Evolutionary conservation across 192 early-diverging fungal genomes (phyloP).

Genomic region (Dispira parvispora): DNA sequence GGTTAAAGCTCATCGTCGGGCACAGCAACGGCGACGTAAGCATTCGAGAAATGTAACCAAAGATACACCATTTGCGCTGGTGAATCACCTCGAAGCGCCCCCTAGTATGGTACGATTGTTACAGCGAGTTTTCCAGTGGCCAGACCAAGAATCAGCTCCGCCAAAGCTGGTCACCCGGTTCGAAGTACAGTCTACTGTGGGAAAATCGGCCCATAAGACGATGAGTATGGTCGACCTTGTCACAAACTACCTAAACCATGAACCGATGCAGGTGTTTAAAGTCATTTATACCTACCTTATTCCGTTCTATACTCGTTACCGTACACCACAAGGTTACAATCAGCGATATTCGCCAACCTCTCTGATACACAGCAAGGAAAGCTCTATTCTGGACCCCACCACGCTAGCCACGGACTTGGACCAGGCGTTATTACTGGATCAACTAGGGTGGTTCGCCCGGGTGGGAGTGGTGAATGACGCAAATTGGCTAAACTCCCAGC

Average conservation of each 20-base stretch:
- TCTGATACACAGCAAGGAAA: neutral
- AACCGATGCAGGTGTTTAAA: neutral
- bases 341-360: too few relatives aligned
- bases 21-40: too few relatives aligned
- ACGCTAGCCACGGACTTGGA: neutral
- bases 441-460: neutral
- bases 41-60: too few relatives aligned
- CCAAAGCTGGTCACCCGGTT: neutral
- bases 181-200: neutral
- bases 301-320: neutral
- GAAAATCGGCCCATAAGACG: neutral
- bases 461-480: neutral
- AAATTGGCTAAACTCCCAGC: neutral
- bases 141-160: neutral
- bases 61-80: neutral
- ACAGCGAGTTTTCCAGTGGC: constrained; percentile 2
- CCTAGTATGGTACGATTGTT: neutral
- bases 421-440: neutral
- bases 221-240: neutral
- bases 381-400: neutral
- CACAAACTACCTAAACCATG: neutral
- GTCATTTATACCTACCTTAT: neutral
- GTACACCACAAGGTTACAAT: neutral
- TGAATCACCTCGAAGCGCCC: neutral
- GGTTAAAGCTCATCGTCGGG: too few relatives aligned